Base-by-base conservation (phyloP, 371 early-diverging fungal genomes). In the Parasitella parasitica region DNA sequence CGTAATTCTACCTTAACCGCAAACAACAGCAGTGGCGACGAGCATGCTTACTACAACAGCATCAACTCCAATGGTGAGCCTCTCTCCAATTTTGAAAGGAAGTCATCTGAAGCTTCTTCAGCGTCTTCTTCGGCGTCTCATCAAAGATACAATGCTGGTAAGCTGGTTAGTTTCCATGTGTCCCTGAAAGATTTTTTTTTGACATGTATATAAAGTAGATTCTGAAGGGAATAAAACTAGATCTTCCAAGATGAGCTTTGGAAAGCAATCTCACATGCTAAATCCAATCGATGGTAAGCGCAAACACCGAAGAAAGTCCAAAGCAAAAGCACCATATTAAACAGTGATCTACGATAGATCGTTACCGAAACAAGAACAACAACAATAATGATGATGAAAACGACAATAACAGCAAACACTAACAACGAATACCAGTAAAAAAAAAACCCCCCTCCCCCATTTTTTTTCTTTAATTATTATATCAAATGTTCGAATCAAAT, bases 261-360 rank as follows among this genome's bases (percentile, higher is more conserved):
- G 73, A 2, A 73, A 67, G 57, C 54, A 70, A 67, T 73, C 73
- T 1, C 62, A 73, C 38, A 64, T 73, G 53, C 53, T 70, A 27
- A 73, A 73, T 51, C 73, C 73, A 16, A 26, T 62, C 7, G 46
- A 60, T 50, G 54, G 64, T 64, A 56, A 60, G 30, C 30, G 51
- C 59, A 59, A 59, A 59, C 37, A 59, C 51, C 59, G 51, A 59
- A 59, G 49, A 37, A 59, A 59, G 38, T 37, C 59, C 36, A 59
- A 35, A 27, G 26, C 59, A 50, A 59, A n/a, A 35, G 37, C 35
- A 36, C 27, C 59, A 26, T 50, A 59, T 50, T 50, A 59, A 59
- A 59, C 26, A 16, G 22, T 52, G 52, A 52, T 49, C 26, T 28
- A 27, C 49, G 49, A 49, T 49, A 49, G 49, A 28, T 28, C 49